Evolutionary conservation across 306 rosid genomes (phyloP).

Genomic region (Medicago arabica): DNA sequence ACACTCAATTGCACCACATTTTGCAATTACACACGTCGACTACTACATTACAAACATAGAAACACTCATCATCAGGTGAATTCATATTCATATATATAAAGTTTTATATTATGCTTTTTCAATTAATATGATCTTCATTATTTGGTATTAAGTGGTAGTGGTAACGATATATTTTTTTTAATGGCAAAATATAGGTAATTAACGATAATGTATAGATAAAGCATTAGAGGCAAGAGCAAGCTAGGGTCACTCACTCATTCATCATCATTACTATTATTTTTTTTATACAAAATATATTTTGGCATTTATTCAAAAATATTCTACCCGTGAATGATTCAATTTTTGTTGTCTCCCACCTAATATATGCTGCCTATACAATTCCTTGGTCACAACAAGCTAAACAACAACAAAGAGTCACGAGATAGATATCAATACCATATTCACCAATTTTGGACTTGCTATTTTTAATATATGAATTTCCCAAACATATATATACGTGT

Average conservation of each 20-base stretch:
- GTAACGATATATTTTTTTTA: no score
- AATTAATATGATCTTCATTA: neutral
- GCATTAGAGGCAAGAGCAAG: neutral
- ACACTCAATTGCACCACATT: conserved; percentile 26
- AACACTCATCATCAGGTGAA: conserved; percentile 45
- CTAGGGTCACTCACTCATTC: conserved; percentile 6
- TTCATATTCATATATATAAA: neutral
- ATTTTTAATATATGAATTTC: neutral
- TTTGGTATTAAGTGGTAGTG: neutral
- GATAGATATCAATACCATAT: conserved; percentile 45
- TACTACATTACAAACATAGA: neutral
- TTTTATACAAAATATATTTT: neutral
- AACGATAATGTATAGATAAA: neutral
- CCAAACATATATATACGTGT: conserved; percentile 16
- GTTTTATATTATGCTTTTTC: no score
- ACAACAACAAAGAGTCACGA: conserved; percentile 81
- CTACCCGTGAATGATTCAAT: conserved; percentile 67
- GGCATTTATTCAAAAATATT: conserved; percentile 36
- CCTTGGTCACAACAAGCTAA: conserved; percentile 60
- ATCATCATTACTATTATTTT: neutral
- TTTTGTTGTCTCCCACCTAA: conserved; percentile 49
- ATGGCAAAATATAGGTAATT: no score
- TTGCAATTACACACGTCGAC: conserved; percentile 32
- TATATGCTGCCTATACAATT: conserved; percentile 42
- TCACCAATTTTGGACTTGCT: conserved; percentile 34